A percentile compares a stretch with the other conserved stretches of the same genome.
These are phyloP conservation scores for Mucor irregularis DNA, from an alignment of 371 early-diverging fungal species.

Conservation along the genomic window DNA sequence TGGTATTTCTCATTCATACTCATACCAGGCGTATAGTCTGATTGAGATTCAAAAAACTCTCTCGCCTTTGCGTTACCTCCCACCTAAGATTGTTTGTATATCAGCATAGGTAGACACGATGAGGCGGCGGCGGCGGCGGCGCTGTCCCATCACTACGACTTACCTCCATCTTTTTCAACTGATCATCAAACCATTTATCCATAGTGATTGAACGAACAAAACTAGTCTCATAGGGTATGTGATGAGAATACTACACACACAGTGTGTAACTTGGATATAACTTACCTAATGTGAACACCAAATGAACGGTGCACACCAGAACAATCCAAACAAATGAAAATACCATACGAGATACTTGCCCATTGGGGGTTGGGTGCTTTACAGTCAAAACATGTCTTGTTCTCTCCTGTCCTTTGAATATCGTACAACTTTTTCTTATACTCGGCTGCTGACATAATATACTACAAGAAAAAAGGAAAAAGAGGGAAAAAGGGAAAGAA, in stretches of 20 bases:
- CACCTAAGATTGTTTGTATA: no score
- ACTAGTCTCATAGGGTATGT: conserved; percentile 33
- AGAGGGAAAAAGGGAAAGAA: conserved; percentile 3
- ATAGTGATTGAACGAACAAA: conserved; percentile 98
- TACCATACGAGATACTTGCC: conserved; percentile 96
- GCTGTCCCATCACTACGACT: no score
- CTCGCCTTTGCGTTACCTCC: conserved; percentile 94
- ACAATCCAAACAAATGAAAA: conserved; percentile 97
- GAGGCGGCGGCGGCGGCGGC: no score
- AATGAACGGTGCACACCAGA: conserved; percentile 91
- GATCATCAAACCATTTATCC: conserved; percentile 97
- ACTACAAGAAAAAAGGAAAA: not conserved
- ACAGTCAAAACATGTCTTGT: conserved; percentile 85
- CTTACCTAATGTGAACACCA: conserved; percentile 91
- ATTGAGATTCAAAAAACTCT: conserved; percentile 84
- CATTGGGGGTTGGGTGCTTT: conserved; percentile 86
- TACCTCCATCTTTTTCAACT: conserved; percentile 90
- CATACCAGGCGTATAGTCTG: conserved; percentile 82
- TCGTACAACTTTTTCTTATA: conserved; percentile 71
- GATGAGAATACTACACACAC: not conserved
- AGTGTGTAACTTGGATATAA: not conserved
- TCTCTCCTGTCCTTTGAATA: conserved; percentile 72
- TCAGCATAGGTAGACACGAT: no score
- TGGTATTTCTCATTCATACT: conserved; percentile 83
- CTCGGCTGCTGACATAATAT: conserved; percentile 40